A percentile compares a stretch with the other conserved stretches of the same genome.
Evolutionary conservation across 202 grass and related monocot species (phyloP).

Genomic region (Brachypodium distachyon): DNA sequence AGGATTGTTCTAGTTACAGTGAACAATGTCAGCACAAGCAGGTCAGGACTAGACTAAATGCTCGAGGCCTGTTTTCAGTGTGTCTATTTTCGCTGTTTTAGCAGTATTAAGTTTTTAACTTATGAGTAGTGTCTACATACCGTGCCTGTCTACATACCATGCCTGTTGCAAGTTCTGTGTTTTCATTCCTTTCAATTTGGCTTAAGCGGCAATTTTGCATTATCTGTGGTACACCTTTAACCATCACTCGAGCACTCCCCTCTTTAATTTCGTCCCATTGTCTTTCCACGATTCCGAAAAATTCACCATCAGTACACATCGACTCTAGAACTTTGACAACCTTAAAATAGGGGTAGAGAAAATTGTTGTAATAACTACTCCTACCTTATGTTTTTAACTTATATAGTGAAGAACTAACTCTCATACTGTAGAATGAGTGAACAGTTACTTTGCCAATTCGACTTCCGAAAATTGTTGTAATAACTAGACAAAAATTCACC

Average conservation of each 20-base stretch:
- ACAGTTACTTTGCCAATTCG: not conserved
- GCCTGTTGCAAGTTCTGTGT: not conserved
- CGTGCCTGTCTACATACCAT: not conserved
- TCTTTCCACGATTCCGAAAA: not conserved
- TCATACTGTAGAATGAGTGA: not conserved
- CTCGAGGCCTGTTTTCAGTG: conserved; percentile 16
- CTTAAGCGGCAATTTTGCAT: not conserved
- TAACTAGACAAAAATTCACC: too few relatives aligned
- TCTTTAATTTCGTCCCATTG: not conserved
- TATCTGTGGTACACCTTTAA: conserved; percentile 9
- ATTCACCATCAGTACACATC: not conserved
- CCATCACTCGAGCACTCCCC: not conserved
- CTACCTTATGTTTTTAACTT: too few relatives aligned
- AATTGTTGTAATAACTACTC: not conserved
- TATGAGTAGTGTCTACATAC: not conserved
- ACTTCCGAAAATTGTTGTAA: too few relatives aligned
- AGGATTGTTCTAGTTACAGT: conserved; percentile 34
- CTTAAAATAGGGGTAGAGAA: not conserved
- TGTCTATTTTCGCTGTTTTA: not conserved
- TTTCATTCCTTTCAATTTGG: not conserved
- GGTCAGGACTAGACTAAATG: conserved; percentile 4
- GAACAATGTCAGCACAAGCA: not conserved
- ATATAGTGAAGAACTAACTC: not conserved
- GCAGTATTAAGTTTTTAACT: not conserved
- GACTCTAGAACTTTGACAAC: not conserved